Percentiles rank a stretch among this genome's conserved stretches.
Conservation (phyloP, 2,329 filamentous ascomycete genomes). For the Fusarium mundagurra region DNA sequence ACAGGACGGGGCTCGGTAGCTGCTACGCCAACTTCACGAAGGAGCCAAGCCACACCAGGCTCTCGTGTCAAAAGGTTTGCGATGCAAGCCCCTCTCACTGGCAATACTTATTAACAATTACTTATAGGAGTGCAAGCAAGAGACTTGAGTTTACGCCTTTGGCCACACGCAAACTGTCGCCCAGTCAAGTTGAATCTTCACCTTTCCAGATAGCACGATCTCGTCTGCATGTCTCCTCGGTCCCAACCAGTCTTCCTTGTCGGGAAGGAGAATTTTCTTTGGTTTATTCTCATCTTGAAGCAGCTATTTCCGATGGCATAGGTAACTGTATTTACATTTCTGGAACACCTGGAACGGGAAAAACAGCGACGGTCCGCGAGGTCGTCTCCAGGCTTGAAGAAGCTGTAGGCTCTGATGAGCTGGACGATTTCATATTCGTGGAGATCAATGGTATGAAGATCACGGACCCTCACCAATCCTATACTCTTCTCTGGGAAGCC, state of each 20-base stretch:
- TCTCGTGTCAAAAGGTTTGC: slow-evolving; percentile 47
- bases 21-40: slow-evolving; percentile 46
- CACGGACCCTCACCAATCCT: slow-evolving; percentile 96
- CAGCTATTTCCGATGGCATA: slow-evolving; percentile 91
- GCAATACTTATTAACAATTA: slow-evolving; percentile 49
- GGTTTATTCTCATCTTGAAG: slow-evolving; percentile 93
- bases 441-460: slow-evolving; percentile 99
- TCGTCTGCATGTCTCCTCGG: slow-evolving; percentile 91
- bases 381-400: slow-evolving; percentile 89
- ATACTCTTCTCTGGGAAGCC: slow-evolving; percentile 94
- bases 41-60: slow-evolving; percentile 45
- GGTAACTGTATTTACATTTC: slow-evolving; percentile 99
- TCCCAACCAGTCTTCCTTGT: slow-evolving; percentile 88
- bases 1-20: slow-evolving; percentile 40
- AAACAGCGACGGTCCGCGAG: slow-evolving; percentile 96
- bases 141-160: slow-evolving; percentile 94
- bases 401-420: slow-evolving; percentile 87
- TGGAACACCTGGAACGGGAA: slow-evolving; percentile 96
- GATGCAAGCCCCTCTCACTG: background rate
- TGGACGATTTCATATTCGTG: slow-evolving; percentile 98
- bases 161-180: slow-evolving; percentile 85
- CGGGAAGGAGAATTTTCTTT: slow-evolving; percentile 90
- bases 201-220: slow-evolving; percentile 92
- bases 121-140: slow-evolving; percentile 62
- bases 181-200: slow-evolving; percentile 77